Base-by-base conservation (phyloP, 805 yeast genomes). In the Cephaloascus albidus region DNA sequence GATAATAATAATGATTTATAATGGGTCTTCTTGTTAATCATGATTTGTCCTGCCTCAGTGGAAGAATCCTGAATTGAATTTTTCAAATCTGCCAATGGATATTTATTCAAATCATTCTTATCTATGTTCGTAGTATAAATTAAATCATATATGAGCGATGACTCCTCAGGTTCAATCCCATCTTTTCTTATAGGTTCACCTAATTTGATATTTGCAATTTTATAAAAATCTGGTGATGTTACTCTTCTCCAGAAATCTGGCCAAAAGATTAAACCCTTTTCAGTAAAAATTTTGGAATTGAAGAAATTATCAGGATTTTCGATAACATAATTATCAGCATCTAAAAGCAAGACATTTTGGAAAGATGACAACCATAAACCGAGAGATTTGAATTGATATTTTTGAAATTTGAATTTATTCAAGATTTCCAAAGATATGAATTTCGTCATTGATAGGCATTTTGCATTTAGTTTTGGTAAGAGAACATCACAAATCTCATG, bases 211-310 rank as follows among this genome's bases (percentile, higher is more conserved):
- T 77, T 84, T 0, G 85, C 85, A 46, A 86, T 77, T 23, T 75
- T 72, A 57, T 82, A 86, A 50, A 72, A 81, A 31, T 62, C 61
- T 4, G 95, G 95, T 1, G 85, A 74, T 1, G 89, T 84, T 4
- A 89, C 78, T 46, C 95, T 70, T 56, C 81, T 74, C 95, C 95
- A 86, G 56, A 79, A 86, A 58, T 86, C 96, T 2, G 95, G 94
- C 90, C 94, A 86, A 2, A 78, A 65, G 26, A 81, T 68, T 55
- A 81, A 55, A 3, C 85, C 83, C 1, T 57, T 48, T 6, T 31
- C 18, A 8, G 6, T 31, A 39, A 10, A 23, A 12, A 23, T 12
- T 23, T 23, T 23, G 6, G 28, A 23, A 23, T 8, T n/a, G 0
- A 52, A 51, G 10, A 48, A 33, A 1, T 38, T 18, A 33, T 60